Percentiles rank a stretch among this genome's conserved stretches.
phyloP scores from a whole-genome alignment of 371 early-diverging fungal genomes.

The Mortierella sp. region DNA sequence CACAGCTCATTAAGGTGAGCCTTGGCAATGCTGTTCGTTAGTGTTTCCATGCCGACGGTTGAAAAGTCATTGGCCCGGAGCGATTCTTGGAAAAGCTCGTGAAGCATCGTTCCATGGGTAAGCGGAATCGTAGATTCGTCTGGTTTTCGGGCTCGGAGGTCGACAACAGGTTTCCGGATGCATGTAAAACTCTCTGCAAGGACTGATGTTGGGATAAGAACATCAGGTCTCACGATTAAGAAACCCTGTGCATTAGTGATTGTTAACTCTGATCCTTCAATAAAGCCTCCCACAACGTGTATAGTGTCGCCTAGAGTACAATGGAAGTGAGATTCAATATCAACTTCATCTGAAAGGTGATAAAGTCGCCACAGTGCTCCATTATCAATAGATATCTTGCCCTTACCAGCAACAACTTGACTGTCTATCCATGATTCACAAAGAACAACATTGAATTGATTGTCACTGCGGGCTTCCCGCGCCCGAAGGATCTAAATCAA shows the following conservation, averaged over 20 bases:
- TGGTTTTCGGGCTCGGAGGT: conserved; percentile 65
- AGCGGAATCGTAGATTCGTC: conserved; percentile 66
- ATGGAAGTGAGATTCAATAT: no score
- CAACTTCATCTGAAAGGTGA: no score
- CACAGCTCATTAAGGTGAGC: conserved; percentile 70
- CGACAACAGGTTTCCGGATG: conserved; percentile 78
- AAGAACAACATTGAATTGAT: conserved; percentile 13
- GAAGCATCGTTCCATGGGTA: conserved; percentile 85
- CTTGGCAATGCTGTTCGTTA: conserved; percentile 59
- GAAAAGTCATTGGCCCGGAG: conserved; percentile 68
- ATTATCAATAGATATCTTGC: no score
- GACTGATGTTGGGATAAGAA: conserved; percentile 78
- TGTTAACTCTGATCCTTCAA: conserved; percentile 39
- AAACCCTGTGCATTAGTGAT: conserved; percentile 62
- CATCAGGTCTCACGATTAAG: conserved; percentile 85
- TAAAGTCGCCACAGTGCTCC: no score
- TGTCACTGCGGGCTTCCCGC: not conserved
- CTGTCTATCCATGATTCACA: conserved; percentile 21
- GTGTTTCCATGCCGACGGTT: conserved; percentile 53
- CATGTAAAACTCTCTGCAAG: conserved; percentile 82
- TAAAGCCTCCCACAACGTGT: conserved; percentile 56
- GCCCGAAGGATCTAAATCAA: conserved; percentile 14
- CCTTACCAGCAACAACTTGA: conserved; percentile 11
- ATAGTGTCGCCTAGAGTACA: conserved; percentile 61
- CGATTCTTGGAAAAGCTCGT: conserved; percentile 78